Base-by-base conservation (phyloP, 1,284 basidiomycete species). In the Porogramme epimiltina region DNA sequence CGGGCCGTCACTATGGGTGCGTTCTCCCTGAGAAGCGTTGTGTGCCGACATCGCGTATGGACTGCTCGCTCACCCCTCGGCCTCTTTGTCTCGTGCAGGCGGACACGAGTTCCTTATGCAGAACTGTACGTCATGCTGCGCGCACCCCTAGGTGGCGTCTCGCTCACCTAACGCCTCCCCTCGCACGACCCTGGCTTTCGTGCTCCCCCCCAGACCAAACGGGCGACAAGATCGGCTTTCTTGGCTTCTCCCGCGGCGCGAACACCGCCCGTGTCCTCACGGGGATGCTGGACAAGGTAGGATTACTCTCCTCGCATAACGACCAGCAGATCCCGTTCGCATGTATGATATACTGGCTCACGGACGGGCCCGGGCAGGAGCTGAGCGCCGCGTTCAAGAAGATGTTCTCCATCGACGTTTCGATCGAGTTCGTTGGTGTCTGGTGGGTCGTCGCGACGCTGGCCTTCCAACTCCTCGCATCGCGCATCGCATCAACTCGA, bases 211-310 rank as follows among this genome's bases (percentile, higher is more conserved):
- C 70, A 80, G 67, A 73, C 58, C 49, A 67, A 25, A 67, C 70
- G 15, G 75, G 74, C 11, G 81, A 82, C 62, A 76, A 77, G 49
- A 81, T 81, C n/a, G 79, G 78, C 58, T 69, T 83, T 6, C 83
- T 83, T 60, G 81, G 81, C 2, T 88, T 87, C 66, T 85, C 81
- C n/a, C 76, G 85, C 5, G 85, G 85, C 3, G 84, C 84, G 25
- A 85, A 86, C 62, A 85, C 81, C 22, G 68, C 68, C 16, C 62
- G 65, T 45, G 77, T 76, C 22, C 64, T 81, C 3, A 79, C 79
- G 1, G 80, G 80, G 4, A 82, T 82, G 78, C 59, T 81, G 33
- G 77, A 80, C 62, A 80, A 81, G 61, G 67, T 70, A 40, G 83
- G 82, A 11, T 68, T 85, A 3, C 71, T 85, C 0, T 82, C 83